Conservation (phyloP, 2,329 filamentous ascomycete species). For the Ophiocordyceps camponoti-saundersi region DNA sequence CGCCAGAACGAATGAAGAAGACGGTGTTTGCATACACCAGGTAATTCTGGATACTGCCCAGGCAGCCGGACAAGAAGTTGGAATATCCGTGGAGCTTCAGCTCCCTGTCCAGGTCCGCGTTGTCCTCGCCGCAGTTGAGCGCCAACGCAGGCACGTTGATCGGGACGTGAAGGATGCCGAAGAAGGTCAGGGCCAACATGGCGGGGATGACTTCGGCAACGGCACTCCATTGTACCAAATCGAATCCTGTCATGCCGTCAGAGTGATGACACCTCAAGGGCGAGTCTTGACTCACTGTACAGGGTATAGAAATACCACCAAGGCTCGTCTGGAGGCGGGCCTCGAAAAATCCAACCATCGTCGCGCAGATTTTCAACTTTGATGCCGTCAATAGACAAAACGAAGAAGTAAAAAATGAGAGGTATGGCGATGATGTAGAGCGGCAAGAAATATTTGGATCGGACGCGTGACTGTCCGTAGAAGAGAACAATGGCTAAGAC, state of each 20-base stretch:
- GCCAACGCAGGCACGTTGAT: conserved; percentile 95
- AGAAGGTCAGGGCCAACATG: conserved; percentile 95
- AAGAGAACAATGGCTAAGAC: conserved; percentile 60
- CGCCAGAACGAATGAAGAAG: conserved; percentile 89
- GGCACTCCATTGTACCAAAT: conserved; percentile 67
- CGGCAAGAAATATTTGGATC: conserved; percentile 73
- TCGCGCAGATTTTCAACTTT: conserved; percentile 49
- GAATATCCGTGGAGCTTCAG: conserved; percentile 85
- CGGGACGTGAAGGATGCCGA: conserved; percentile 88
- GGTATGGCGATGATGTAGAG: conserved; percentile 71
- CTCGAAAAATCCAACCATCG: conserved; percentile 81
- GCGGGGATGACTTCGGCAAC: conserved; percentile 74
- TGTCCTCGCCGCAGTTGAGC: conserved; percentile 79
- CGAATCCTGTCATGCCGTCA: conserved; percentile 43
- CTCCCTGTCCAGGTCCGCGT: conserved; percentile 80
- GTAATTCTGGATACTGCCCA: conserved; percentile 90
- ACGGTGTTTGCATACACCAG: conserved; percentile 94
- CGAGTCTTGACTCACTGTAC: conserved; percentile 47
- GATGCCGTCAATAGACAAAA: conserved; percentile 50
- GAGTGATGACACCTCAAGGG: background rate
- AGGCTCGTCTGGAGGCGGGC: conserved; percentile 67
- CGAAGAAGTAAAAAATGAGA: conserved; percentile 60
- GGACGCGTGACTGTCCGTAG: conserved; percentile 56
- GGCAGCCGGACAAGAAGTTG: conserved; percentile 73
- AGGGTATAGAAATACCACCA: conserved; percentile 98